These are phyloP conservation scores for Geotrichum siamense DNA, from an alignment of 1,139 yeast species.

Conservation along the genomic window DNA sequence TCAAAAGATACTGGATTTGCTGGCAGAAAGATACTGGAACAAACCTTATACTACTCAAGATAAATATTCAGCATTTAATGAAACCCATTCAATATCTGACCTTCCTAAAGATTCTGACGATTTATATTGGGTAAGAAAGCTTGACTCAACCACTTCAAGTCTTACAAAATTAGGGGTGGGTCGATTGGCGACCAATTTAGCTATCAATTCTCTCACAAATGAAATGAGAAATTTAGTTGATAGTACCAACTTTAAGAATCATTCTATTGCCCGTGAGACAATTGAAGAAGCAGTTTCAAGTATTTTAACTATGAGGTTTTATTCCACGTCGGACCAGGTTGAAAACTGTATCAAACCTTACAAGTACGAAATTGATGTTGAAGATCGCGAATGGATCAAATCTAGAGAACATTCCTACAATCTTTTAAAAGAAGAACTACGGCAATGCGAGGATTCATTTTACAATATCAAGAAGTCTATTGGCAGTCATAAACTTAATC, in stretches of 20 bases:
- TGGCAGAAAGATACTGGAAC: slow-evolving; percentile 93
- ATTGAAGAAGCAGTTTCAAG: slow-evolving; percentile 79
- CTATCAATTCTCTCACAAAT: slow-evolving; percentile 69
- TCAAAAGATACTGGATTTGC: slow-evolving; percentile 74
- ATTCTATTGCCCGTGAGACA: slow-evolving; percentile 74
- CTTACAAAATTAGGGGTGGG: slow-evolving; percentile 93
- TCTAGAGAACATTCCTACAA: slow-evolving; percentile 73
- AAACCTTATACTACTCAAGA: slow-evolving; percentile 38
- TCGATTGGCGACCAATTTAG: slow-evolving; percentile 72
- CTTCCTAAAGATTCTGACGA: slow-evolving; percentile 55
- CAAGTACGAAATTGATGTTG: slow-evolving; percentile 93
- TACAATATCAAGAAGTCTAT: slow-evolving; percentile 58
- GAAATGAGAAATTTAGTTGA: slow-evolving; percentile 71
- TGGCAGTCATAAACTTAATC: slow-evolving; percentile 76
- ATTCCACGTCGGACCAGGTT: slow-evolving; percentile 94
- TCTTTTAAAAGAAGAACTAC: slow-evolving; percentile 72
- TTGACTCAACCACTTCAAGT: slow-evolving; percentile 76
- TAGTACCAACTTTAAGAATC: slow-evolving; percentile 68
- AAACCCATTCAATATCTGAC: slow-evolving; percentile 51
- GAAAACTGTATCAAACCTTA: slow-evolving; percentile 97
- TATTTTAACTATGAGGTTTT: slow-evolving; percentile 70
- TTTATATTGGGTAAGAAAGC: slow-evolving; percentile 77
- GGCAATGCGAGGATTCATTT: slow-evolving; percentile 69
- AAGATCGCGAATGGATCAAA: slow-evolving; percentile 84
- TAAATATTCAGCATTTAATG: background rate